phyloP scores from a whole-genome alignment of 352 stramenopile genomes.

The Phytophthora rubi region DNA sequence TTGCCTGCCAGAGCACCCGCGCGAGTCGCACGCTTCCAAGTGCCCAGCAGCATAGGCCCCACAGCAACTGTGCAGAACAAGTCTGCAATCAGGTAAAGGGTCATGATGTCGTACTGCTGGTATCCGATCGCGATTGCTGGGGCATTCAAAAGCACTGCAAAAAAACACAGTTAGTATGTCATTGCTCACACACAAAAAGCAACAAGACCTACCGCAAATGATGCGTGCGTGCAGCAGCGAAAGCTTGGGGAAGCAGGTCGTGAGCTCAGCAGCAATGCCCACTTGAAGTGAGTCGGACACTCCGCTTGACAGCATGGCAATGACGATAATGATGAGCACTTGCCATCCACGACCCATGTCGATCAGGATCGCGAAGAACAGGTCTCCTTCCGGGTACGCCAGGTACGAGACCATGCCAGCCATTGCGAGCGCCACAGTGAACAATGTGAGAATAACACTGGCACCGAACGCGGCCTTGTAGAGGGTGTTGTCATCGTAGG shows the following conservation, averaged over 20 bases:
- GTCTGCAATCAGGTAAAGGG: slow-evolving; percentile 71
- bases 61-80: slow-evolving; percentile 68
- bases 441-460: slow-evolving; percentile 58
- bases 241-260: too few species aligned
- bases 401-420: slow-evolving; percentile 65
- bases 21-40: slow-evolving; percentile 51
- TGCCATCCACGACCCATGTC: slow-evolving; percentile 68
- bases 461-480: slow-evolving; percentile 41
- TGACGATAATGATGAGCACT: slow-evolving; percentile 61
- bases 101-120: slow-evolving; percentile 65
- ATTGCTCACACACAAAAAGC: not conserved
- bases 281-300: too few species aligned
- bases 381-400: slow-evolving; percentile 52
- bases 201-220: slow-evolving; percentile 26
- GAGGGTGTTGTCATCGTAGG: slow-evolving; percentile 52
- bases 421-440: slow-evolving; percentile 63
- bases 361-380: slow-evolving; percentile 73
- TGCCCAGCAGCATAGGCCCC: slow-evolving; percentile 62
- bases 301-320: slow-evolving; percentile 45
- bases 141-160: slow-evolving; percentile 59
- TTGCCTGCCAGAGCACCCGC: slow-evolving; percentile 50
- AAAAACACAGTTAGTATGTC: not conserved
- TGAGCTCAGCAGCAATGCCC: too few species aligned
- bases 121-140: slow-evolving; percentile 66
- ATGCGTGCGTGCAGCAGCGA: slow-evolving; percentile 49